Conservation (phyloP, 2,329 filamentous ascomycete genomes). For the Talaromyces sp. region DNA sequence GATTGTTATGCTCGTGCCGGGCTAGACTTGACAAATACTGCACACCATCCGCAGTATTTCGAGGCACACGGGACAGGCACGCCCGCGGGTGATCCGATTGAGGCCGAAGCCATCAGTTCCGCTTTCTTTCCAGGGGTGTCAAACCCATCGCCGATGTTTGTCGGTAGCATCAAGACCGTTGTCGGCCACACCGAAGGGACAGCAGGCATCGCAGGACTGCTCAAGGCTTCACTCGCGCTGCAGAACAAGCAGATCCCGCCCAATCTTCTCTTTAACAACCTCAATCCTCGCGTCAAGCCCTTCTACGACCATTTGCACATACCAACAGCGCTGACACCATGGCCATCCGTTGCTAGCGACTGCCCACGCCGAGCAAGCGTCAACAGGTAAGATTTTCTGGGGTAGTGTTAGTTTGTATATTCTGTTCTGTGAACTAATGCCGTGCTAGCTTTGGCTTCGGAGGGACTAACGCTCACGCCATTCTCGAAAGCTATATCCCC, state of each 20-base stretch:
- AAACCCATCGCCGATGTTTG: conserved; percentile 1
- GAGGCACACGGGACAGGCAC: conserved; percentile 46
- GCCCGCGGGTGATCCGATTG: conserved; percentile 26
- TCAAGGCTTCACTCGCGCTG: conserved; percentile 29
- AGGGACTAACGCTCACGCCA: conserved; percentile 30
- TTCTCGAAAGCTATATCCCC: conserved; percentile 14
- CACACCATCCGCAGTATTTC: conserved; percentile 37
- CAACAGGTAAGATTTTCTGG: conserved; percentile 30
- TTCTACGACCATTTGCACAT: conserved; percentile 21
- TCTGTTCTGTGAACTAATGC: too few species aligned
- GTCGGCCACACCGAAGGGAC: conserved; percentile 31
- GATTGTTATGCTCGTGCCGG: conserved; percentile 35
- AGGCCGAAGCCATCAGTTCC: conserved; percentile 21
- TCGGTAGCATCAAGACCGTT: conserved; percentile 29
- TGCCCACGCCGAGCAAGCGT: conserved; percentile 22
- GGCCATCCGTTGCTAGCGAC: conserved; percentile 16
- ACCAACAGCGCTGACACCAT: conserved; percentile 13
- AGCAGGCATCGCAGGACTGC: conserved; percentile 21
- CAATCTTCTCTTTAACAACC: conserved; percentile 22
- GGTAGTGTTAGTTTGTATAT: too few species aligned
- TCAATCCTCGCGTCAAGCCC: conserved; percentile 20
- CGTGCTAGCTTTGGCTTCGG: conserved; percentile 27
- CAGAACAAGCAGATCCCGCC: conserved; percentile 27
- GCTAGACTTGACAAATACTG: conserved; percentile 25
- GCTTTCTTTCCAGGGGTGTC: conserved; percentile 19